Evolutionary conservation across 1,139 yeast genomes (phyloP).

Genomic region (Yamadazyma blattariae): DNA sequence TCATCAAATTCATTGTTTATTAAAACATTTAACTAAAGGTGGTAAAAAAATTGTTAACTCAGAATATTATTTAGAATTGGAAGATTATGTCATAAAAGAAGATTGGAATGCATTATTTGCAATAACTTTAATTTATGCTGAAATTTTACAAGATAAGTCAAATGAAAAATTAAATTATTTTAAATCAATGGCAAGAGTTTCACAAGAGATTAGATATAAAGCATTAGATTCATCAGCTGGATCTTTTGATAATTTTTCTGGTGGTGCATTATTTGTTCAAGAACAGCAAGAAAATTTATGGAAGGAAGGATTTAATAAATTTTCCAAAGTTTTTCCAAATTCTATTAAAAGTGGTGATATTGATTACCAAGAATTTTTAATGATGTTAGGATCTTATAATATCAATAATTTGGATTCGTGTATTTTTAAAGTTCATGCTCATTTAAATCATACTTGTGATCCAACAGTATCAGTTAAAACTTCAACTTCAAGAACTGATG

Average conservation of each 20-base stretch:
- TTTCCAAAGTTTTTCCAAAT: constrained; percentile 49
- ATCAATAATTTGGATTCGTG: constrained; percentile 70
- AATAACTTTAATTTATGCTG: constrained; percentile 56
- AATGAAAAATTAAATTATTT: constrained; percentile 44
- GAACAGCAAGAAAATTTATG: constrained; percentile 62
- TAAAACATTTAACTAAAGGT: constrained; percentile 52
- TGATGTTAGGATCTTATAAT: constrained; percentile 68
- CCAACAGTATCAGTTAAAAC: constrained; percentile 63
- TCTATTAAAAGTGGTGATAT: constrained; percentile 25
- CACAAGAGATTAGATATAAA: constrained; percentile 63
- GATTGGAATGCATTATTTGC: constrained; percentile 73
- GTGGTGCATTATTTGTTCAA: constrained; percentile 50
- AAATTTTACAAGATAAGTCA: constrained; percentile 43
- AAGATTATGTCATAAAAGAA: constrained; percentile 60
- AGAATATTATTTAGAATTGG: constrained; percentile 52
- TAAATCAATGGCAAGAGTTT: constrained; percentile 63
- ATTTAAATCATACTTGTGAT: constrained; percentile 73
- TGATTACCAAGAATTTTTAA: constrained; percentile 54
- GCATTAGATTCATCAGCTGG: constrained; percentile 61
- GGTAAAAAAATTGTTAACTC: constrained; percentile 37
- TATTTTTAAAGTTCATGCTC: constrained; percentile 61
- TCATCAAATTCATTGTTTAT: constrained; percentile 50
- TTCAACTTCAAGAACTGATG: constrained; percentile 40
- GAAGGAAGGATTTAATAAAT: constrained; percentile 53
- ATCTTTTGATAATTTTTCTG: constrained; percentile 46